Base-by-base conservation (phyloP, 306 rosid species). In the Malus domestica region DNA sequence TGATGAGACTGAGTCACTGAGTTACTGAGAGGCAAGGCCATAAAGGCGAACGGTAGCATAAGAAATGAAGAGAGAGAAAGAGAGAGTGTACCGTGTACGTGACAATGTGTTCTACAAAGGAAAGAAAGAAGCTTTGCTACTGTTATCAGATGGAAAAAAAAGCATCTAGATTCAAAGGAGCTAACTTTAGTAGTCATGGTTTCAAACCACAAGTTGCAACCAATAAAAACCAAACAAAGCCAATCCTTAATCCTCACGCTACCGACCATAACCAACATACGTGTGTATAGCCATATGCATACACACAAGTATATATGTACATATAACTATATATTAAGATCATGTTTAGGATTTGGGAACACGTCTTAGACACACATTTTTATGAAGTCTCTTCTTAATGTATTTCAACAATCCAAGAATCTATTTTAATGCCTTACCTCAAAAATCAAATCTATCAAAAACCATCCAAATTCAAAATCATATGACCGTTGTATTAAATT, bases 201-300 rank as follows among this genome's bases (percentile, higher is more conserved):
- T 82, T 72, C 46, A 55, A 70, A 78, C 35, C n/a, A 62, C 13
- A 80, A 86, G 54, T 87, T 90, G 86, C 83, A 79, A 60, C 76
- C 80, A 85, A 82, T 86, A 54, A 67, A 66, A 77, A 16, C 32
- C 64, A 79, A 80, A 32, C 5, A 59, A 22, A 22, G 64, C 55
- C 55, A 51, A 51, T 51, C 55, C 55, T 51, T 18, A 18, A 51
- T 49, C 55, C 55, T 15, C 55, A 51, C 7, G 55, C 19, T 51
- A 15, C 55, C 55, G 6, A 51, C 55, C 20, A 51, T 51, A 8
- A 51, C 55, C 55, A 15, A 16, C 20, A 49, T 51, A 51, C 20
- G 4, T 51, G 8, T 4, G 19, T 15, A 15, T 15, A 18, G 5
- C 0, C 2, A 49, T 14, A 49, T 14, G 16, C 8, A 49, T 7